Evolutionary conservation across 2,329 filamentous ascomycete genomes (phyloP), one percentile per base, ranked within the genome.

Genomic region (Mycosphaerella sp.): DNA sequence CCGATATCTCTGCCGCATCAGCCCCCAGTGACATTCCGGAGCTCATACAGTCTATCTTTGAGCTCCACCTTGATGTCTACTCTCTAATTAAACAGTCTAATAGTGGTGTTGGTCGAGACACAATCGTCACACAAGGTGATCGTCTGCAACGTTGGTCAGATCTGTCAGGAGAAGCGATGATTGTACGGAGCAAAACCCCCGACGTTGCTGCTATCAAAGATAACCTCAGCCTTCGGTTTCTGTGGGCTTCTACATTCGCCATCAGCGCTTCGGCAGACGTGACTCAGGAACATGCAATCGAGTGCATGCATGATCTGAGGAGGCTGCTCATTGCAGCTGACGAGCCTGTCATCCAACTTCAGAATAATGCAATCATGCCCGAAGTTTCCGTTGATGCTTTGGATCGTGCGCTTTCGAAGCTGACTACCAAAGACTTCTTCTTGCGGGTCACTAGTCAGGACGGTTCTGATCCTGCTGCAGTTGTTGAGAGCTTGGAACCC

Each of bases 391-490:
- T 82, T 2, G 78, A 79, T n/a, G 87, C 89, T 0, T 84, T 93
- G 6, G 90, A 97, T 56, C 84, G 89, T 49, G 91, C 98, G 66
- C 85, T 96, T 21, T 91, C 88, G 10, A 89, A 90, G 62, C 77
- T 97, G 30, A 95, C 88, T 12, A 97, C 91, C 0, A 93, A 95
- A 80, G 91, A 96, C 64, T 97, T 97, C 68, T 97, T 98, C 69
- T 77, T 89, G 44, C 87, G 84, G 34, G 80, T 98, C 0, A 97
- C 97, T 66, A 86, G 87, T 53, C 84, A 89, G 34, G 86, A 93
- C 51, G 80, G 84, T 52, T 82, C 85, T 41, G 85, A 96, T 59
- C 87, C 91, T 0, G 79, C 91, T 10, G 79, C 84, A 4, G 81
- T 96, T 16, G 96, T 98, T 52, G 89, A 96, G 63, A 93, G 84